Base-by-base conservation (phyloP, 2,329 filamentous ascomycete genomes). In the Fonsecaea multimorphosa region DNA sequence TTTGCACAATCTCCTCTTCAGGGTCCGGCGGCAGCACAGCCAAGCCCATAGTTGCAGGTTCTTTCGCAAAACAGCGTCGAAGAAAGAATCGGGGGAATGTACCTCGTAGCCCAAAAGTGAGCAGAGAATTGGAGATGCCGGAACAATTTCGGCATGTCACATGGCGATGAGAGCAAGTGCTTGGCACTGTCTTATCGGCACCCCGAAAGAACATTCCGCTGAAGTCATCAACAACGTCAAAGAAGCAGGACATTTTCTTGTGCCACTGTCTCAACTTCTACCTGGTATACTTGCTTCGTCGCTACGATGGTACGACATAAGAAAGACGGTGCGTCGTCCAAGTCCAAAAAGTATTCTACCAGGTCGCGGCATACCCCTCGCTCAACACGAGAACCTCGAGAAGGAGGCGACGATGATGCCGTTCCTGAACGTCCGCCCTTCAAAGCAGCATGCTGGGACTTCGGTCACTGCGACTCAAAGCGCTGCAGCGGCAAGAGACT, bases 401-500 rank as follows among this genome's bases (percentile, higher is more conserved):
- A 79, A 58, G 76, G 78, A 61, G 79, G 81, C 67, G 77, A 82
- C 61, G 75, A 78, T 19, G 72, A 73, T 52, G 73, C 72, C 68
- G 72, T 66, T 40, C 74, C 74, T 60, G 72, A 76, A 64, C 77
- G 76, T 58, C 80, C 79, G 40, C 76, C 80, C 24, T 97, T 93
- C 85, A 96, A 96, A 80, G 94, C 95, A 56, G 95, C 94, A 65
- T 97, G 94, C 78, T 99, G 95, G 95, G 95, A 99, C 75, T 85
- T 99, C 36, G 94, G 93, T 68, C 95, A 99, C 81, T 99, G 95
- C 82, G 95, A 99, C 75, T 92, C 94, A 8, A 98, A 97, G 79
- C 85, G 94, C 72, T 99, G 95, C 80, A 97, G 93, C 0, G 95
- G 95, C 34, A 99, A 99, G 82, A 89, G 92, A 69, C 85, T 99